Base-by-base conservation (phyloP, 2,329 filamentous ascomycete genomes). In the Ophiostoma perfectum region DNA sequence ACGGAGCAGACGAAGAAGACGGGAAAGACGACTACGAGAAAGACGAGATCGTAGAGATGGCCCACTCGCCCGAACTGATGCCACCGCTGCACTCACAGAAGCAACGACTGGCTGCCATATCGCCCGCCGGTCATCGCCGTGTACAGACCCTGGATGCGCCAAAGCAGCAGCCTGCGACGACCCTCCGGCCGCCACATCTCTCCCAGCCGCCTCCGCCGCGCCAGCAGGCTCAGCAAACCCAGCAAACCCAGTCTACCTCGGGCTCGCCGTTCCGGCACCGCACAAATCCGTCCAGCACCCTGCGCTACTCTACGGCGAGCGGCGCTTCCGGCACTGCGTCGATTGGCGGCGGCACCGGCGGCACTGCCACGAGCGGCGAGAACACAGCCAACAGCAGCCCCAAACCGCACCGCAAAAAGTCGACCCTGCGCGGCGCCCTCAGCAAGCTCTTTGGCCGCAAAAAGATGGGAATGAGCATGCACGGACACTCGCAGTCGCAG, bases 371-470 rank as follows among this genome's bases (percentile, higher is more conserved):
- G 18, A 66, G 58, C 16, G 45, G 60, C 9, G 60, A 49, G 0
- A 44, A 39, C 65, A 68, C 55, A 27, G 62, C 47, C 14, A 64
- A 52, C 45, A 67, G 62, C 49, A 68, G 65, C 38, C 65, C 62
- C 11, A 67, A 74, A 38, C 83, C 84, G 1, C 80, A 82, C 66
- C 77, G 84, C 70, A 88, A 87, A 72, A 87, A 84, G 74, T 87
- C 86, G 0, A 83, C 82, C 0, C 75, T 89, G 66, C 83, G 83
- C 66, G 80, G 80, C 18, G 84, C 85, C 0, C 74, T 89, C 63
- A 82, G 84, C 65, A 85, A 80, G 71, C 76, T 89, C 9, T 88
- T 89, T 75, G 83, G 85, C 41, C 85, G 81, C 71, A 85, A 83
- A 76, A 86, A 84, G 76, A 75, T 72, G 55, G 76, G 62, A 16